Conservation (phyloP, 208 protist genomes). For the Acanthamoeba sp. region DNA sequence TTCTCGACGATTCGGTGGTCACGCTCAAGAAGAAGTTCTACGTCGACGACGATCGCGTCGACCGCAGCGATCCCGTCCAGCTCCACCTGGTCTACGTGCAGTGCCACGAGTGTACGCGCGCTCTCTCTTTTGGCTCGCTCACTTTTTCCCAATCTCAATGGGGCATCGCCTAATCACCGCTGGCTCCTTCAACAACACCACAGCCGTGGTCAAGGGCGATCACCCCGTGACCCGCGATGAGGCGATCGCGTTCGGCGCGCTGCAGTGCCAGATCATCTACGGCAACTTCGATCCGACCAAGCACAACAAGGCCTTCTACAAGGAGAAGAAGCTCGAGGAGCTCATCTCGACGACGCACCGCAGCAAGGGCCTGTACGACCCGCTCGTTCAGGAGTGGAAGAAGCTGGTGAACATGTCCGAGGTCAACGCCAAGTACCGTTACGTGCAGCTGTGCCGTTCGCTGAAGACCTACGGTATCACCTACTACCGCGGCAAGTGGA, state of each 20-base stretch:
- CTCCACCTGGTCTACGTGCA: conserved; percentile 89
- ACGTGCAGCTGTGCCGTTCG: conserved; percentile 88
- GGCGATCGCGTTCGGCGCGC: conserved; percentile 85
- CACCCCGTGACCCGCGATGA: conserved; percentile 88
- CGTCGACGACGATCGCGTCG: conserved; percentile 89
- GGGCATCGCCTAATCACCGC: not conserved
- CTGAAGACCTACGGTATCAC: conserved; percentile 92
- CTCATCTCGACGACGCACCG: conserved; percentile 82
- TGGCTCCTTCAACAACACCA: not conserved
- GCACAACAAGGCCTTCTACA: conserved; percentile 79
- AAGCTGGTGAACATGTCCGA: conserved; percentile 87
- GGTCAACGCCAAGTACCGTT: conserved; percentile 90
- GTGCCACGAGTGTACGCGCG: conserved; percentile 75
- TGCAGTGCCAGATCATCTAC: conserved; percentile 88
- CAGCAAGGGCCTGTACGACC: conserved; percentile 84
- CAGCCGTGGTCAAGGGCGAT: conserved; percentile 63
- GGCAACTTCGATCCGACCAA: conserved; percentile 87
- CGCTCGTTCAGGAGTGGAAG: conserved; percentile 83
- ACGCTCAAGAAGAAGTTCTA: conserved; percentile 90
- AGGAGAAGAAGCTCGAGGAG: conserved; percentile 81
- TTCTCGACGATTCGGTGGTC: conserved; percentile 84
- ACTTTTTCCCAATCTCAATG: not conserved
- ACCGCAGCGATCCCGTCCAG: conserved; percentile 89
- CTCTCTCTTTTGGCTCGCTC: not conserved
- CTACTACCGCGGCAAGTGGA: conserved; percentile 86